These are phyloP conservation scores for Avena atlantica DNA, from an alignment of 176 grass and related monocot species.

Conservation along the genomic window DNA sequence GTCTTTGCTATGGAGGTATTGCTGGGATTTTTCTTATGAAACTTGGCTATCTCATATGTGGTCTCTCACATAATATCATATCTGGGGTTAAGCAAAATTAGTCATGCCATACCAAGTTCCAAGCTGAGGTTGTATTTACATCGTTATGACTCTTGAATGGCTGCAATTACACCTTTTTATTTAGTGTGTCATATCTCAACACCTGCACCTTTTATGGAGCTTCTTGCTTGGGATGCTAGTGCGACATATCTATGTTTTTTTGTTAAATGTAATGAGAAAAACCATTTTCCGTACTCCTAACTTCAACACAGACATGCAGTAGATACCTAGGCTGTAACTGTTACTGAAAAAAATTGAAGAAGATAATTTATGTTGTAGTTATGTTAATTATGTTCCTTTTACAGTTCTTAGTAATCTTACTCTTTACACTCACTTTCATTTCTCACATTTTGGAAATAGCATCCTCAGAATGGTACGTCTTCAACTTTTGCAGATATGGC, in stretches of 20 bases:
- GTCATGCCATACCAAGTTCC: neutral
- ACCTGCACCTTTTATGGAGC: neutral
- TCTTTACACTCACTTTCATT: neutral
- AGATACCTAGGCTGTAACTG: neutral
- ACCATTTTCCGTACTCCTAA: constrained; percentile 11
- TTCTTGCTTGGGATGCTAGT: constrained; percentile 15
- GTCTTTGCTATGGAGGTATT: constrained; percentile 1
- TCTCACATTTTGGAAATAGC: constrained; percentile 31
- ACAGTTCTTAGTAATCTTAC: constrained; percentile 1
- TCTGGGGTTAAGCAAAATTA: neutral
- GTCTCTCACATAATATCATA: neutral
- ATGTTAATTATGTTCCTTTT: neutral
- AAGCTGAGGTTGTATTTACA: neutral
- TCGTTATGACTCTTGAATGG: constrained; percentile 25
- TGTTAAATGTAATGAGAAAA: neutral
- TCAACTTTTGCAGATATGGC: constrained; percentile 76
- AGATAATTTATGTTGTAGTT: neutral
- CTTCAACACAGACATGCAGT: too few species aligned
- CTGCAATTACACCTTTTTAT: neutral
- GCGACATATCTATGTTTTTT: neutral
- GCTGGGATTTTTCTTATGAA: constrained; percentile 18
- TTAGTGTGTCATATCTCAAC: neutral
- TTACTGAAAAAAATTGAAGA: neutral
- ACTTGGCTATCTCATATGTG: neutral
- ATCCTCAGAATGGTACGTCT: constrained; percentile 36